Evolutionary conservation across 2,329 filamentous ascomycete species (phyloP), one percentile per base, ranked within the genome.

Genomic region (Fusarium incarnatum): DNA sequence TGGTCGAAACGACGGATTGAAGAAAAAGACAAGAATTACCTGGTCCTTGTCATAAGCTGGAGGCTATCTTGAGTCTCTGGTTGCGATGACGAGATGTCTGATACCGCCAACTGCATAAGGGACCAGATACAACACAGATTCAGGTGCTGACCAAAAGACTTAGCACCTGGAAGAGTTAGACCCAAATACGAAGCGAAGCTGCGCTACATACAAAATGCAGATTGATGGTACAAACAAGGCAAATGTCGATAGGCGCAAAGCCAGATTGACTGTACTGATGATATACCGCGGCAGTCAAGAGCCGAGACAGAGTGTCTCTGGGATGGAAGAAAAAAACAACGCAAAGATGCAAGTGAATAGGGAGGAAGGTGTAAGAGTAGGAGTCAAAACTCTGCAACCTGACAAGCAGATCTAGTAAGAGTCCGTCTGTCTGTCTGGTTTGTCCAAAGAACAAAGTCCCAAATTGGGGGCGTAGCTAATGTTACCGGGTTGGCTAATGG

Each of bases 381-480:
- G 46, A 62, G 65, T 49, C 45, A 64, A 62, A 59, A 54, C 28
- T 30, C 47, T 56, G 56, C 56, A 61, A 54, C 53, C 28, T 67
- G 50, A 65, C 55, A 60, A 61, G 48, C 60, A 72, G 58, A 64
- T 70, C 30, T 54, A 70, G 48, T 56, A 63, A 63, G 59, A 67
- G 54, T 54, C 66, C 44, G 60, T 53, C 41, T 42, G 62, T 68
- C 69, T 48, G 52, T 48, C 57, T 56, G 64, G 59, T 64, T 52
- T 56, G 46, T 40, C 56, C 44, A 50, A 68, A 53, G 47, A 46
- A 62, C 47, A 65, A 61, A 66, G 50, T 56, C 64, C 56, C 42
- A 64, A 68, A 61, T 71, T 61, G 64, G 68, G 67, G 68, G 60
- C 53, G 41, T 23, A 55, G 58, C 50, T 71, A 48, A 58, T 67